Conservation (phyloP, 2,329 filamentous ascomycete genomes). For the Clonostachys rhizophaga region DNA sequence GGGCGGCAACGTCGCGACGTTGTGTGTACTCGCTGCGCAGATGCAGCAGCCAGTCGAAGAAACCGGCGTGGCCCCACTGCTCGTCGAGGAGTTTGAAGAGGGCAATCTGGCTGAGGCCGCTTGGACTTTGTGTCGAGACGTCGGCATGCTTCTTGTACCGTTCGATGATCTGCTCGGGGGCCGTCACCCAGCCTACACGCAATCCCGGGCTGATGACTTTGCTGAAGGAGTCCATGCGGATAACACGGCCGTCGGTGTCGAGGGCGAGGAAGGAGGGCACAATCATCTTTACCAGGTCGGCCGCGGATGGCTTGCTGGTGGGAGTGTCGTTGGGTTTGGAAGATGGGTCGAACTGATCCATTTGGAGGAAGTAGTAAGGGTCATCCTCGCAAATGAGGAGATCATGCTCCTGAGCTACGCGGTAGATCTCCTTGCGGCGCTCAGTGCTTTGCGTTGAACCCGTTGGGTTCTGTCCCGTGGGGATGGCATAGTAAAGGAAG, state of each 20-base stretch:
- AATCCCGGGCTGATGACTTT: slow-evolving; percentile 78
- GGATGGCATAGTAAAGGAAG: slow-evolving; percentile 65
- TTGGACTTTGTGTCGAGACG: slow-evolving; percentile 72
- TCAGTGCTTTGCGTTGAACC: slow-evolving; percentile 61
- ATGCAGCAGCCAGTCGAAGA: slow-evolving; percentile 76
- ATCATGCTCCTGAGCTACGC: slow-evolving; percentile 76
- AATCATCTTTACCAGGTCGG: slow-evolving; percentile 57
- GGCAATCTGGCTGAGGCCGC: slow-evolving; percentile 71
- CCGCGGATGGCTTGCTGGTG: slow-evolving; percentile 25
- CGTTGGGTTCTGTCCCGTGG: slow-evolving; percentile 71
- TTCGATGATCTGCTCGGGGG: slow-evolving; percentile 71
- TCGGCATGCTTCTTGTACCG: slow-evolving; percentile 73
- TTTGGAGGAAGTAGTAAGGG: slow-evolving; percentile 88
- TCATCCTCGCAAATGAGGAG: slow-evolving; percentile 92
- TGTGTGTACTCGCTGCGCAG: slow-evolving; percentile 71
- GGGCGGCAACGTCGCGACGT: slow-evolving; percentile 66
- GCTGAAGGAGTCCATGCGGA: slow-evolving; percentile 82
- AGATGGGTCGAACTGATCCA: no score
- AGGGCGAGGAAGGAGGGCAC: slow-evolving; percentile 65
- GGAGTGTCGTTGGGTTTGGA: no score
- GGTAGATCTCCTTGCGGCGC: slow-evolving; percentile 75
- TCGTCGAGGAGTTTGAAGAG: slow-evolving; percentile 75
- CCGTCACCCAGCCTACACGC: slow-evolving; percentile 78
- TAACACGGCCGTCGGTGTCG: slow-evolving; percentile 74
- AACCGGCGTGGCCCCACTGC: slow-evolving; percentile 84